phyloP scores from a whole-genome alignment of 192 early-diverging fungal species.

The Cetraspora pellucida region DNA sequence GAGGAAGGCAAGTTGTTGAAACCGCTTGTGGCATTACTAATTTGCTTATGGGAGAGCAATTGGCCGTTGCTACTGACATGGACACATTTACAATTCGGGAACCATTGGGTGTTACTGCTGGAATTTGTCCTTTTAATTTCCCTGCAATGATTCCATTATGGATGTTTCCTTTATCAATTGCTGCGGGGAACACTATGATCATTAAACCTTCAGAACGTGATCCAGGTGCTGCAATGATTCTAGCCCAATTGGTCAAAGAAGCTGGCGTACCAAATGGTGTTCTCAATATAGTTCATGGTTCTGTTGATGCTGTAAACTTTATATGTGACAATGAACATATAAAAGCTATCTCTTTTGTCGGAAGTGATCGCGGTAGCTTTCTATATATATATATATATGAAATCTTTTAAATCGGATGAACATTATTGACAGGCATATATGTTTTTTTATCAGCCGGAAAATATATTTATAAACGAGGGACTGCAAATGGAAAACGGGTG shows the following conservation, averaged over 20 bases:
- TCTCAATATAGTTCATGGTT: constrained; percentile 91
- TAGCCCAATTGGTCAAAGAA: constrained; percentile 84
- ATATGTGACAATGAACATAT: constrained; percentile 83
- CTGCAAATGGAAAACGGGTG: constrained; percentile 90
- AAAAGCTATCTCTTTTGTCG: constrained; percentile 94
- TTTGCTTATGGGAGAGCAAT: constrained; percentile 77
- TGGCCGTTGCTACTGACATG: constrained; percentile 90
- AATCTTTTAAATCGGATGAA: neutral
- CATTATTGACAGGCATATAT: neutral
- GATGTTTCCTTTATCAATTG: constrained; percentile 97
- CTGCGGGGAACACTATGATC: constrained; percentile 86
- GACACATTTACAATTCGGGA: constrained; percentile 93
- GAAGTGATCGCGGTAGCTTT: constrained; percentile 66
- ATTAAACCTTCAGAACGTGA: constrained; percentile 95
- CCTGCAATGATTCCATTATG: constrained; percentile 94
- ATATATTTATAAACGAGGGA: constrained; percentile 86
- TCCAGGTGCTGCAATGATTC: constrained; percentile 88
- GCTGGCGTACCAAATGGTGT: constrained; percentile 91
- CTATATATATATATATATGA: neutral
- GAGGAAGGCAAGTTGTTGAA: constrained; percentile 92
- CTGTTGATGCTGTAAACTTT: constrained; percentile 85
- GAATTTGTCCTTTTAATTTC: constrained; percentile 97
- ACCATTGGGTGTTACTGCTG: constrained; percentile 90
- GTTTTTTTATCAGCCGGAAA: constrained; percentile 62
- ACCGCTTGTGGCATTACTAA: constrained; percentile 78